A percentile compares a stretch with the other conserved stretches of the same genome.
phyloP scores from a whole-genome alignment of 2,329 filamentous ascomycete genomes.

The Aspergillus ruber region DNA sequence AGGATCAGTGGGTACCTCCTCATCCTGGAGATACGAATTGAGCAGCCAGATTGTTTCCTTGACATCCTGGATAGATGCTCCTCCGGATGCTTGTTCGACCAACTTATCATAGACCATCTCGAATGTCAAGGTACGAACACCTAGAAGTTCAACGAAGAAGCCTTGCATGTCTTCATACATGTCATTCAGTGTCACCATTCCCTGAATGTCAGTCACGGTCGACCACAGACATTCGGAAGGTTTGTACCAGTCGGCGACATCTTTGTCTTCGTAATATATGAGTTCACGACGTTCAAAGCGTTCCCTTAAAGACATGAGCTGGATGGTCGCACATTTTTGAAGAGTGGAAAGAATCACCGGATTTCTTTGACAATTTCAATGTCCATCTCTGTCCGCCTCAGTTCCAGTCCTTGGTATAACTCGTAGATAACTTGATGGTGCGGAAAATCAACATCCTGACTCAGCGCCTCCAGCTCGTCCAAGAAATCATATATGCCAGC shows the following conservation, averaged over 20 bases:
- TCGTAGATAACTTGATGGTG: not conserved
- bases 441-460: not conserved
- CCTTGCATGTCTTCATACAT: slow-evolving; percentile 2
- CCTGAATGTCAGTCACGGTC: slow-evolving; percentile 5
- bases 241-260: not conserved
- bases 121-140: slow-evolving; percentile 6
- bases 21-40: slow-evolving; percentile 4
- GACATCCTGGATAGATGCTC: slow-evolving; percentile 2
- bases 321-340: not conserved
- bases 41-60: slow-evolving; percentile 6
- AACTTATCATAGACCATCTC: slow-evolving; percentile 7
- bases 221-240: slow-evolving; percentile 7
- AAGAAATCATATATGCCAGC: slow-evolving; percentile 1
- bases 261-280: slow-evolving; percentile 1
- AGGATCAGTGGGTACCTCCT: not conserved
- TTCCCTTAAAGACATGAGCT: not conserved
- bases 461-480: not conserved
- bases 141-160: slow-evolving; percentile 5
- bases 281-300: not conserved
- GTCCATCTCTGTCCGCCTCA: not conserved
- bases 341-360: not conserved
- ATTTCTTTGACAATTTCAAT: not conserved
- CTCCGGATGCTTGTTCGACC: slow-evolving; percentile 1
- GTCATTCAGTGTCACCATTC: slow-evolving; percentile 5
- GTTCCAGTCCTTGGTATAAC: slow-evolving; percentile 2